phyloP scores from a whole-genome alignment of 1,139 yeast species.

The Sporopachydermia cereana region DNA sequence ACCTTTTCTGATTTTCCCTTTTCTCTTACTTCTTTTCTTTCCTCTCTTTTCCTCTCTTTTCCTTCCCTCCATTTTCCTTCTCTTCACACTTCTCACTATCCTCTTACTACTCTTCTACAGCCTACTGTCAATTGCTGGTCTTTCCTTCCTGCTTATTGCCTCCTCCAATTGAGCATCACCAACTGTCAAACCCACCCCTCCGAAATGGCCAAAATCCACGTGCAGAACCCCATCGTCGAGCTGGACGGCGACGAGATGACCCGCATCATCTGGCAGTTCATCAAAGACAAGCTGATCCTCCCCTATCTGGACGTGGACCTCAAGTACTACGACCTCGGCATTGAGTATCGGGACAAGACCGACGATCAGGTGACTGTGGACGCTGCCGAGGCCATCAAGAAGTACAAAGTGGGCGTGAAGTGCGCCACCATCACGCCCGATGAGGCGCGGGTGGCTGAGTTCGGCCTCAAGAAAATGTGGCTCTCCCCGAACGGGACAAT shows the following conservation, averaged over 20 bases:
- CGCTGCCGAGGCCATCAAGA: constrained; percentile 80
- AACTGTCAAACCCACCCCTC: neutral
- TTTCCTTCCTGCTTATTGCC: constrained; percentile 7
- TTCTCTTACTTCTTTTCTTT: too few relatives aligned
- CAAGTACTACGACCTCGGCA: constrained; percentile 84
- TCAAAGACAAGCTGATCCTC: constrained; percentile 66
- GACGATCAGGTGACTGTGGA: constrained; percentile 81
- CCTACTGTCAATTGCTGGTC: neutral
- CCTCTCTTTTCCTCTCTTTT: too few relatives aligned
- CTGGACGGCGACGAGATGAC: constrained; percentile 97
- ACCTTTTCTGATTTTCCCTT: too few relatives aligned
- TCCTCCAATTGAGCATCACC: constrained; percentile 13
- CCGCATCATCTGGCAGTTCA: constrained; percentile 81
- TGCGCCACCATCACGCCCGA: constrained; percentile 99
- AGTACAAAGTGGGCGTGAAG: constrained; percentile 87
- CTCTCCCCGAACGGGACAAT: constrained; percentile 94
- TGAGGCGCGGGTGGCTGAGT: constrained; percentile 88
- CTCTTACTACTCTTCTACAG: neutral
- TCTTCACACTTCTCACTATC: too few relatives aligned
- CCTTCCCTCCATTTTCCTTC: too few relatives aligned
- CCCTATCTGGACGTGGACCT: constrained; percentile 83
- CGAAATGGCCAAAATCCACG: constrained; percentile 49
- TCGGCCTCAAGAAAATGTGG: constrained; percentile 91
- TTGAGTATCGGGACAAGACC: constrained; percentile 76
- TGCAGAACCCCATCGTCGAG: constrained; percentile 83